Evolutionary conservation across 2,329 filamentous ascomycete species (phyloP).

Genomic region (Talaromyces marneffei): DNA sequence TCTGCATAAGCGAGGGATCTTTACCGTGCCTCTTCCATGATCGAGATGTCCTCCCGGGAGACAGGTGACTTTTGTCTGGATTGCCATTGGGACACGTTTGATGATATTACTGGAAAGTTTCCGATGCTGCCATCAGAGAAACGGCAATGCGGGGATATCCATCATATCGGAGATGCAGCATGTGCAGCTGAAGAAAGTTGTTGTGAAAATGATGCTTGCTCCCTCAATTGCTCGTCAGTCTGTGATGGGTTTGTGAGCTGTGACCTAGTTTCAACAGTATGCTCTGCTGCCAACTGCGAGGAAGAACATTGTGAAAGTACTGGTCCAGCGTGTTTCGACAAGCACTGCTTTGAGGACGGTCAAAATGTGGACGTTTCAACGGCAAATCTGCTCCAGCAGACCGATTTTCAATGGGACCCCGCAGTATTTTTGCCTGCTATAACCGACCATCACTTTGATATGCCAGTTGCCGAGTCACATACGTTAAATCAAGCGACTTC

Average conservation of each 20-base stretch:
- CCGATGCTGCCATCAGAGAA: conserved; percentile 21
- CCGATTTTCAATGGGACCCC: conserved; percentile 26
- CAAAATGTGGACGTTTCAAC: conserved; percentile 25
- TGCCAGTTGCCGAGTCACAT: conserved; percentile 5
- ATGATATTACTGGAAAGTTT: conserved; percentile 26
- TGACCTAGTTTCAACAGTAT: conserved; percentile 30
- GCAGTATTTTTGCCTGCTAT: conserved; percentile 23
- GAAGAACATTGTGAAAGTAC: conserved; percentile 24
- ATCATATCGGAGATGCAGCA: conserved; percentile 22
- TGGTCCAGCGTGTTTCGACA: conserved; percentile 35
- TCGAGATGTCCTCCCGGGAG: conserved; percentile 28
- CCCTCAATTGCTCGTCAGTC: conserved; percentile 33
- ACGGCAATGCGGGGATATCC: conserved; percentile 28
- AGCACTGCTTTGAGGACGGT: conserved; percentile 29
- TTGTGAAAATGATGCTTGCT: conserved; percentile 36
- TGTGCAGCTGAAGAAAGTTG: conserved; percentile 32
- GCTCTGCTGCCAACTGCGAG: conserved; percentile 30
- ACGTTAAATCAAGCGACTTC: background rate
- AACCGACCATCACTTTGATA: conserved; percentile 3
- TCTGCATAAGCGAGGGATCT: background rate
- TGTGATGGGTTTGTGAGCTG: conserved; percentile 40
- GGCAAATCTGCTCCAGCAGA: conserved; percentile 29
- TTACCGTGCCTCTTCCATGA: background rate
- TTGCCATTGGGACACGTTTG: conserved; percentile 37
- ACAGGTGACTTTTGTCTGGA: conserved; percentile 35